Evolutionary conservation across 768 basidiomycete genomes (phyloP).

Genomic region (Russula vinacea): DNA sequence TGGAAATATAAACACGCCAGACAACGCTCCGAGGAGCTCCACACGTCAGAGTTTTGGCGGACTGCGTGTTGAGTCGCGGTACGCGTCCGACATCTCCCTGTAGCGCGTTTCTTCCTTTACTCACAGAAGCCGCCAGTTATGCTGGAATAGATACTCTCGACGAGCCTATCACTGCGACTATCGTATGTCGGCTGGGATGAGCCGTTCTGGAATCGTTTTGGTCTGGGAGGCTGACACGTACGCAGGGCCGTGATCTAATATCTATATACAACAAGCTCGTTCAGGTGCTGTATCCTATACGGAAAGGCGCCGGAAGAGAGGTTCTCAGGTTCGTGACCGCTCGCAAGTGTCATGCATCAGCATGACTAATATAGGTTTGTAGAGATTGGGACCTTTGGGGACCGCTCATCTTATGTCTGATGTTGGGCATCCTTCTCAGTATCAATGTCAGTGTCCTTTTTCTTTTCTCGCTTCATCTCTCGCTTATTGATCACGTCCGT

Average conservation of each 20-base stretch:
- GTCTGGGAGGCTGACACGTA: constrained; percentile 5
- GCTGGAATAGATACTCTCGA: constrained; percentile 87
- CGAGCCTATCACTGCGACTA: constrained; percentile 85
- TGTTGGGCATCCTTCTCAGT: constrained; percentile 81
- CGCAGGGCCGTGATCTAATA: constrained; percentile 80
- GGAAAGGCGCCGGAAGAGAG: constrained; percentile 68
- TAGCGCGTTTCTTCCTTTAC: neutral
- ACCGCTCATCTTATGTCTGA: constrained; percentile 77
- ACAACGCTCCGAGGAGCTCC: constrained; percentile 37
- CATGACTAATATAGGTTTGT: neutral
- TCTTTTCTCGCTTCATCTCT: neutral
- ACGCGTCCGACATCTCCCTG: constrained; percentile 30
- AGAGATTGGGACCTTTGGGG: constrained; percentile 99
- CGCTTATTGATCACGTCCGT: constrained; percentile 7
- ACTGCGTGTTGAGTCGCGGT: constrained; percentile 86
- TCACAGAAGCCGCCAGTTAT: constrained; percentile 45
- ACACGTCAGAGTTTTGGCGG: constrained; percentile 75
- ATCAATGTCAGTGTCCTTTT: constrained; percentile 55
- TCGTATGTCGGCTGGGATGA: constrained; percentile 50
- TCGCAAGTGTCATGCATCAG: constrained; percentile 7
- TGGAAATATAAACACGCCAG: constrained; percentile 66
- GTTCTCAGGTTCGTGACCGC: constrained; percentile 59
- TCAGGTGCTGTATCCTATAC: constrained; percentile 86
- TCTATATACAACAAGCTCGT: constrained; percentile 92
- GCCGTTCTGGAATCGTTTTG: constrained; percentile 10